Base-by-base conservation (phyloP, 163 green algal genomes). In the Scenedesmus sp. region DNA sequence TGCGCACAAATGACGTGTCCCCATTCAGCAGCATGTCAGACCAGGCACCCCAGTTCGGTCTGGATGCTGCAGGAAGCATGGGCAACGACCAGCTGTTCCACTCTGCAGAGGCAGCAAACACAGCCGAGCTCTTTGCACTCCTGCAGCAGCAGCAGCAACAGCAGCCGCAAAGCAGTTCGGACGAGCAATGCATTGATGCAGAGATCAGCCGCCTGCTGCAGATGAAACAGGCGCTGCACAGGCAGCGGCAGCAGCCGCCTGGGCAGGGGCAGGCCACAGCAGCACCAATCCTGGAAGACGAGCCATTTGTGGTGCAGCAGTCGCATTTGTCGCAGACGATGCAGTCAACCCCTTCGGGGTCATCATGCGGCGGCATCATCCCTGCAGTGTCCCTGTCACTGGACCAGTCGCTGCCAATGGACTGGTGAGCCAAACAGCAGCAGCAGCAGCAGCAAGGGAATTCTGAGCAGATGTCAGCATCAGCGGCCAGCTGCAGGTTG, bases 131-230 rank as follows among this genome's bases (percentile, higher is more conserved):
- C 20, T 57, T 91, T 13, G 55, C 54, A 9, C 73, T 91, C 20
- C 34, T 91, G n/a, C 87, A 91, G 87, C 67, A 84, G 56, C 70
- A 90, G 6, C 70, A 81, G 62, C 60, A 76, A 20, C 55, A 56
- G 87, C 23, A 10, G 57, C 13, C 12, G 70, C 23, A 7, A 57
- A 57, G 87, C 60, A 62, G 6, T 23, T 15, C 70, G 46, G 70
- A 86, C 8, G 87, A 91, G 57, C 70, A 87, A 0, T 8, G n/a
- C 73, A 91, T 91, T 62, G 87, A 91, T 76, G 87, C 87, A 10
- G 26, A 91, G 87, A 91, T 91, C 57, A 20, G 52, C 16, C 87
- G 57, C 5, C 87, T 91, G 74, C 20, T 91, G 56, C 74, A 91
- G 76, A 20, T 87, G n/a, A 91, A 91, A 59, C 73, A 84, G 20